Conservation (phyloP, 352 stramenopile species). For the Pythium pyrilobum region DNA sequence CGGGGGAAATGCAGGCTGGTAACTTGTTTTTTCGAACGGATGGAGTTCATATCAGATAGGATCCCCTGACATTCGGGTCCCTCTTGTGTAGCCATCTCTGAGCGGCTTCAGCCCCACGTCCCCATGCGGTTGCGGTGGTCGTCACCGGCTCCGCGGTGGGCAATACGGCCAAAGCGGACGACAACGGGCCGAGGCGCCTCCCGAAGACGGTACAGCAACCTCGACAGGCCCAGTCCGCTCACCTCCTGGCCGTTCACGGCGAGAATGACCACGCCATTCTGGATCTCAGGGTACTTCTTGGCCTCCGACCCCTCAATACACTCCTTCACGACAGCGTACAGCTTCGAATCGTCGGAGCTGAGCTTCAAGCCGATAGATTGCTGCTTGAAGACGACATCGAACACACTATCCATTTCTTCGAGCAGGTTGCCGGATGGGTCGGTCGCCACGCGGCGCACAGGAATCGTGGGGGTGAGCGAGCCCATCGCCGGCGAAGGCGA, state of each 20-base stretch:
- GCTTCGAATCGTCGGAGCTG: conserved; percentile 54
- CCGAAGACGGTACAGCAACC: conserved; percentile 69
- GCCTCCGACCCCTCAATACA: conserved; percentile 75
- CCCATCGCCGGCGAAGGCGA: conserved; percentile 13
- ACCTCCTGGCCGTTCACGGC: conserved; percentile 80
- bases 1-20: neutral
- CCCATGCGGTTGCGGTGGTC: conserved; percentile 28
- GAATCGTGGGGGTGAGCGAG: neutral
- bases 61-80: too few relatives aligned
- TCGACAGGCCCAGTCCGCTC: conserved; percentile 56
- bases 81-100: neutral
- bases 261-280: conserved; percentile 75
- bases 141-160: conserved; percentile 15
- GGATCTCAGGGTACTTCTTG: conserved; percentile 69
- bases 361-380: conserved; percentile 83
- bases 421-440: conserved; percentile 23
- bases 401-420: conserved; percentile 70
- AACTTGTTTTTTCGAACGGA: too few relatives aligned
- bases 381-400: conserved; percentile 86
- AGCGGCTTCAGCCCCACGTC: conserved; percentile 31
- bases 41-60: neutral
- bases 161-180: conserved; percentile 71
- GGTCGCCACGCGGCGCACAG: conserved; percentile 2
- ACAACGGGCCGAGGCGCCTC: conserved; percentile 76
- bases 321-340: conserved; percentile 80